Conservation (phyloP, 352 stramenopile species). For the Phytophthora idaei region DNA sequence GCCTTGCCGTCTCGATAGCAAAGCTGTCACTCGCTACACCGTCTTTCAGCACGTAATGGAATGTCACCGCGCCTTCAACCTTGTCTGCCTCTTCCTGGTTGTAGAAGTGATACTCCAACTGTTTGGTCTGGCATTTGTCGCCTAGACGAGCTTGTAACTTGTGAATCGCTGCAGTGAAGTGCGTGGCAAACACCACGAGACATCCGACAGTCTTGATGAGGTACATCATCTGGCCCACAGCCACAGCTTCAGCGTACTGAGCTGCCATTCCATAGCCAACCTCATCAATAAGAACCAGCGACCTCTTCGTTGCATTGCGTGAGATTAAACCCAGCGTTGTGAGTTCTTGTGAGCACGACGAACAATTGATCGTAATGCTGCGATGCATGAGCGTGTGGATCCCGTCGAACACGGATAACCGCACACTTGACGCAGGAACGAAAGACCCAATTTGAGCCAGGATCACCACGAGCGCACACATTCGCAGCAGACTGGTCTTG, state of each 20-base stretch:
- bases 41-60: constrained; percentile 40
- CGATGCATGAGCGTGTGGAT: constrained; percentile 79
- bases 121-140: constrained; percentile 29
- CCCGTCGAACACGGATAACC: constrained; percentile 60
- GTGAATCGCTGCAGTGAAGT: constrained; percentile 35
- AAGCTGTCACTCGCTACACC: constrained; percentile 42
- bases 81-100: neutral
- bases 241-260: constrained; percentile 30
- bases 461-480: constrained; percentile 62
- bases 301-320: constrained; percentile 31
- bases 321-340: constrained; percentile 36
- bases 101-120: constrained; percentile 34
- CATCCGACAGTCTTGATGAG: constrained; percentile 38
- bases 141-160: constrained; percentile 21
- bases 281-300: constrained; percentile 54
- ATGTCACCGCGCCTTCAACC: constrained; percentile 15
- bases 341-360: constrained; percentile 22
- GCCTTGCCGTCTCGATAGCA: constrained; percentile 33
- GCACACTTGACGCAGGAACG: constrained; percentile 49
- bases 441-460: constrained; percentile 73
- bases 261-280: constrained; percentile 46
- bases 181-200: constrained; percentile 45
- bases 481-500: constrained; percentile 76
- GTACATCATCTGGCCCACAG: constrained; percentile 34
- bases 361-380: constrained; percentile 3